Base-by-base conservation (phyloP, 768 basidiomycete genomes). In the Leucocoprinus sp. region DNA sequence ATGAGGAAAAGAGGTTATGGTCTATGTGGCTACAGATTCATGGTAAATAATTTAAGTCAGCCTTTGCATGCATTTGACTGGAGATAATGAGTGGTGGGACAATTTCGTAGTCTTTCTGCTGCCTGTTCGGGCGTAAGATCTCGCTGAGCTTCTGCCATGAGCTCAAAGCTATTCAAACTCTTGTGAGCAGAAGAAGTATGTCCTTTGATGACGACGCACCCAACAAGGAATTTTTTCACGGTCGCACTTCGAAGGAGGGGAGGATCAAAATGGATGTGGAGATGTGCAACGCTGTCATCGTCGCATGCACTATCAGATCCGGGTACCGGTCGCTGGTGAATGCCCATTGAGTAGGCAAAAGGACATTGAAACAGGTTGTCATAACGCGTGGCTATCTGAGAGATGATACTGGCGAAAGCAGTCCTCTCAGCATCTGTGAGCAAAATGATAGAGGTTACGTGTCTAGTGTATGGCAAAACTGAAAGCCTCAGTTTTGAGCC, bases 311-410 rank as follows among this genome's bases (percentile, higher is more conserved):
- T 60, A 14, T 60, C 53, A 17, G 51, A 48, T 5, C 64, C 61
- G 7, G 82, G 77, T 2, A 77, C 56, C 4, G 90, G 85, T 1
- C 82, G 75, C 60, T 96, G 93, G 57, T 95, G 93, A 37, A 95
- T 75, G 27, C 93, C 93, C 89, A 95, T 93, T 5, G 88, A 92
- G 60, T 95, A 96, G 0, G 89, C 84, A 63, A 95, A 96, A 0
- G 89, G 84, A 59, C 87, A 91, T 5, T 73, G 74, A 59, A 91
- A 91, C 23, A 91, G 64, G 55, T 84, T 87, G 55, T 86, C 87
- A 53, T 86, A 89, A 42, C 77, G 76, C 44, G 71, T 75, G 5
- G 83, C 81, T 22, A 86, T 58, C 3, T 64, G 63, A 28, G 76
- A 79, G 15, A 95, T 57, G n/a, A 84, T 72, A 24, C 78, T 66